These are phyloP conservation scores for Aspergillus sp. DNA, from an alignment of 2,329 filamentous ascomycete species.

Conservation along the genomic window DNA sequence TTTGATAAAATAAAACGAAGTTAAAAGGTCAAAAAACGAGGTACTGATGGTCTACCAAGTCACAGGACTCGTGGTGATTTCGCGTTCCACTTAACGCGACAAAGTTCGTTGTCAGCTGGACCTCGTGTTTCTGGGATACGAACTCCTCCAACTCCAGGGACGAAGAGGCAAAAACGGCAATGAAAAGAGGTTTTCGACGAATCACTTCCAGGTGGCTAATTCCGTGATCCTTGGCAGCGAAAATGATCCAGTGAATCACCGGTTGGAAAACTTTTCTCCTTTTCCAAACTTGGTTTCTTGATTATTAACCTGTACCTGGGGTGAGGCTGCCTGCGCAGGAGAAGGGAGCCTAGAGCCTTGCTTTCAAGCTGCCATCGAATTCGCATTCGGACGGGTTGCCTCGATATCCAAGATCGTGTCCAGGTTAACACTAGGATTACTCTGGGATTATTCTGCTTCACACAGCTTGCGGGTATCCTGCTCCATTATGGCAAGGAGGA, in stretches of 20 bases:
- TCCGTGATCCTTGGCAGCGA: neutral
- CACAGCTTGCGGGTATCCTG: neutral
- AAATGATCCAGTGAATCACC: slow-evolving; percentile 5
- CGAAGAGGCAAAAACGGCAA: neutral
- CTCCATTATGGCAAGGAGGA: neutral
- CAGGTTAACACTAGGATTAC: neutral
- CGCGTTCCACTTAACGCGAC: slow-evolving; percentile 45
- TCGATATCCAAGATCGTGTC: too few species aligned
- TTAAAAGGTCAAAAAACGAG: neutral
- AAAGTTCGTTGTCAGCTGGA: slow-evolving; percentile 12
- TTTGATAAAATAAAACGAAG: neutral
- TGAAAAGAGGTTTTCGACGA: slow-evolving; percentile 2
- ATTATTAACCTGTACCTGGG: slow-evolving; percentile 8
- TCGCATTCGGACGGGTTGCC: neutral
- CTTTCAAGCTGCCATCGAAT: neutral
- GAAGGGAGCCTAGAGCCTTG: neutral
- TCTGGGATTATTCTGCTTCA: neutral
- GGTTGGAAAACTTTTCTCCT: slow-evolving; percentile 10
- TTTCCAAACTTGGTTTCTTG: slow-evolving; percentile 11
- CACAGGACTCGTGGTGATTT: slow-evolving; percentile 39
- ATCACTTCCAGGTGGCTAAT: slow-evolving; percentile 10
- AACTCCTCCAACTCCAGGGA: neutral
- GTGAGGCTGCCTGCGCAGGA: neutral
- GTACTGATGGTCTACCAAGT: slow-evolving; percentile 14
- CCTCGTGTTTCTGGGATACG: slow-evolving; percentile 9